phyloP scores from a whole-genome alignment of 345 rosid genomes.

The Gossypioides kirkii region DNA sequence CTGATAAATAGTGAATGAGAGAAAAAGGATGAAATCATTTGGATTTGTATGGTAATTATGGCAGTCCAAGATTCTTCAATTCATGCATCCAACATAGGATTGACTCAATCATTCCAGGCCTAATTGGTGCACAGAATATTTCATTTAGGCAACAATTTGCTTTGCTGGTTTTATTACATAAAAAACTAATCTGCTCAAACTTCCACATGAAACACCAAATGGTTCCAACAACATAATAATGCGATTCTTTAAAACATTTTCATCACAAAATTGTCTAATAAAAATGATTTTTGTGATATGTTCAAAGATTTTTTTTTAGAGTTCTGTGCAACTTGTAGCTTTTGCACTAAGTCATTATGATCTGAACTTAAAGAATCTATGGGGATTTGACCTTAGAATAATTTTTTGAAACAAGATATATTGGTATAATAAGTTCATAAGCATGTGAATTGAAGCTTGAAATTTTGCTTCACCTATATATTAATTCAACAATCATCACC shows the following conservation, averaged over 20 bases:
- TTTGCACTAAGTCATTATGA: constrained; percentile 22
- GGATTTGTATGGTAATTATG: not conserved
- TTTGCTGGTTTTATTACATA: no score
- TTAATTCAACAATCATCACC: constrained; percentile 33
- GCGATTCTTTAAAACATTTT: not conserved
- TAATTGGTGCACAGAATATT: constrained; percentile 8
- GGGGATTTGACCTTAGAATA: constrained; percentile 32
- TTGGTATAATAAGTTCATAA: not conserved
- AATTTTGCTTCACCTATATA: constrained; percentile 20
- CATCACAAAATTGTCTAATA: not conserved
- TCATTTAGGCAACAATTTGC: constrained; percentile 7
- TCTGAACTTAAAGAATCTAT: constrained; percentile 34
- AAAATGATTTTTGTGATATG: constrained; percentile 14
- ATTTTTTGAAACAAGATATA: constrained; percentile 1
- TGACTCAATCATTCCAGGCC: constrained; percentile 34
- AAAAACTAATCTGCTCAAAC: constrained; percentile 3
- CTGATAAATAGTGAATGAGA: not conserved
- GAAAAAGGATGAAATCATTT: not conserved
- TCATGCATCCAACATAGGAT: constrained; percentile 26
- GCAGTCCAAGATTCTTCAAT: constrained; percentile 24
- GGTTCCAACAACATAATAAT: not conserved
- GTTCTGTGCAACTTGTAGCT: not conserved
- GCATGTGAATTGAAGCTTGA: constrained; percentile 42
- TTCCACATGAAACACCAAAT: not conserved
- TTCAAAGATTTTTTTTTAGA: constrained; percentile 6